Evolutionary conservation across 1,284 basidiomycete species (phyloP), one percentile per base, ranked within the genome.

Genomic region (Coriolopsis trogii): DNA sequence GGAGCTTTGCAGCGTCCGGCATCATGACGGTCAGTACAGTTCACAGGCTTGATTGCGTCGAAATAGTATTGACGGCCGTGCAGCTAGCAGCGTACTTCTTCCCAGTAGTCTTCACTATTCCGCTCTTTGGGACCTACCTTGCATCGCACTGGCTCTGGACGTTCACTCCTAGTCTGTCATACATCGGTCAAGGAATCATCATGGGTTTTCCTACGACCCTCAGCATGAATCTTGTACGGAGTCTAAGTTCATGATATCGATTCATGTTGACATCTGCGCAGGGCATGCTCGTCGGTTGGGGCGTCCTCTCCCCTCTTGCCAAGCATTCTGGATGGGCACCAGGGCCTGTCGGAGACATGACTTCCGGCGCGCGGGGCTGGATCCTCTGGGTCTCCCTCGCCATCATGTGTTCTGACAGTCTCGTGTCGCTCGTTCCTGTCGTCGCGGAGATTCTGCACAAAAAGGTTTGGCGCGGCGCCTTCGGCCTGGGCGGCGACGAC

Each of bases 241-340:
- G 20, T 13, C 30, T 21, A 34, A 7, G 3, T 23, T 39, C 16
- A 29, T n/a, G 21, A 30, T 28, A 26, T 28, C 13, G 21, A 13
- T 7, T 6, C 29, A 23, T 13, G 4, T 29, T 41, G 29, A 31
- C 26, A 28, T 6, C 31, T 34, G 24, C 40, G 23, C 61, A 91
- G 82, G 95, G 95, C 30, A 97, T 97, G 89, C 61, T 98, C n/a
- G 85, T 93, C 1, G 95, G 95, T 12, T 98, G 96, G 95, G 94
- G 83, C 3, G 73, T 98, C 21, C 77, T 98, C 18, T 93, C 93
- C 0, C 95, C 95, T 0, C 65, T 98, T 10, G 82, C 94, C 1
- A 94, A 94, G 63, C 64, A 81, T 40, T 69, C 75, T 1, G 93
- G 92, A 5, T 97, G 95, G 95, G 94, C 95, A 0, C 92, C 94